Base-by-base conservation (phyloP, 1,284 basidiomycete genomes). In the Sporisorium graminicola region DNA sequence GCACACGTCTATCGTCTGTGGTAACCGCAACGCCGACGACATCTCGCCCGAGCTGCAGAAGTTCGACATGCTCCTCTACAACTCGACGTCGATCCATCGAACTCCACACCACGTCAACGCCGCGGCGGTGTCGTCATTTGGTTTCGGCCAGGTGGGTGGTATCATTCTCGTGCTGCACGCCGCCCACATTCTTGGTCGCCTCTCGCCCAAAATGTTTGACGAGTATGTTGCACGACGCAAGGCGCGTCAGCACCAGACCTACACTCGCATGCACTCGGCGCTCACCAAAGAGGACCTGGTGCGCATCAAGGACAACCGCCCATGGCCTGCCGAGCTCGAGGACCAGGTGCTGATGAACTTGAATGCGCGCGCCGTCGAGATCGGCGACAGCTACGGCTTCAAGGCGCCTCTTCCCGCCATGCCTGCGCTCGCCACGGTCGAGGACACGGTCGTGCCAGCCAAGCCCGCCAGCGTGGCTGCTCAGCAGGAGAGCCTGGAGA, bases 101-200 rank as follows among this genome's bases (percentile, higher is more conserved):
- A 79, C 81, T 2, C 71, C 77, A n/a, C 66, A 77, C 37, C 79
- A 83, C 61, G 72, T 82, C 66, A 78, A 83, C 65, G 80, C 77
- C 16, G 81, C 77, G 33, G 74, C 80, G 40, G 78, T 87, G 89
- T 98, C 96, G 4, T 98, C 95, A 20, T 99, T 99, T 88, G 97
- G 97, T 82, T 99, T 99, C 89, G 97, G 96, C 82, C 97, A 99
- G 90, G 83, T 85, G 13, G 97, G 96, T 74, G 97, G 96, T 72
- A 93, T 92, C 71, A 92, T 91, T 53, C 89, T 96, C 74, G 88
- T 98, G 79, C 86, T 99, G 63, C 92, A 99, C 87, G 94, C 97
- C 56, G 92, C 93, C 78, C 94, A 94, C 88, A 89, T 98, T 73
- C 91, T 95, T 77, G 96, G 92, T 58, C 89, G 92, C 14, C 87